A percentile compares a stretch with the other conserved stretches of the same genome.
Evolutionary conservation across 305 asterid species (phyloP).

Genomic region (Rubia occidens): DNA sequence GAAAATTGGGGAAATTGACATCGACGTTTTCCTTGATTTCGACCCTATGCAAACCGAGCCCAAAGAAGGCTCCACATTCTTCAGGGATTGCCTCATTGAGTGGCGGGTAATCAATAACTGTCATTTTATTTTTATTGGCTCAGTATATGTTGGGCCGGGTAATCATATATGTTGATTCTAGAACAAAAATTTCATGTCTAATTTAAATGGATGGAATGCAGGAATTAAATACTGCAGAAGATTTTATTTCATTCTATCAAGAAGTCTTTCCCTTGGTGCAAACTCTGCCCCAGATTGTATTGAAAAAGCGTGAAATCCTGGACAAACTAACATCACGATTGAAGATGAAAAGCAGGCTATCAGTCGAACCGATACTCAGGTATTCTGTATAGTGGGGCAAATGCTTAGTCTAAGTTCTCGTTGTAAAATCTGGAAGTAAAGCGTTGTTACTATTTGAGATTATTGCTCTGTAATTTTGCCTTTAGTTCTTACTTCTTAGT

Average conservation of each 20-base stretch:
- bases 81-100: slow-evolving; percentile 63
- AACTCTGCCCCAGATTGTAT: slow-evolving; percentile 77
- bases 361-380: slow-evolving; percentile 79
- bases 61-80: slow-evolving; percentile 63
- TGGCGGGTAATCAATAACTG: slow-evolving; percentile 48
- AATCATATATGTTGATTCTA: background rate
- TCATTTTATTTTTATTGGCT: background rate
- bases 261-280: slow-evolving; percentile 78
- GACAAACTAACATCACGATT: slow-evolving; percentile 51
- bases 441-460: background rate
- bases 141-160: no score
- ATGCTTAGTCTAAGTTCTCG: no score
- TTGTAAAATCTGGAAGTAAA: background rate
- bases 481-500: background rate
- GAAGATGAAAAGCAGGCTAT: slow-evolving; percentile 69
- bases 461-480: background rate
- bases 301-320: slow-evolving; percentile 63
- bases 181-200: background rate
- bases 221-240: slow-evolving; percentile 94
- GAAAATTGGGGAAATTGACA: slow-evolving; percentile 54
- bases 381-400: slow-evolving; percentile 20
- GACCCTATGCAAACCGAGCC: slow-evolving; percentile 55
- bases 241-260: slow-evolving; percentile 77
- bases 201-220: slow-evolving; percentile 29
- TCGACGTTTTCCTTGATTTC: slow-evolving; percentile 65